phyloP scores from a whole-genome alignment of 2,329 filamentous ascomycete genomes.

The Trichoderma hamatum region DNA sequence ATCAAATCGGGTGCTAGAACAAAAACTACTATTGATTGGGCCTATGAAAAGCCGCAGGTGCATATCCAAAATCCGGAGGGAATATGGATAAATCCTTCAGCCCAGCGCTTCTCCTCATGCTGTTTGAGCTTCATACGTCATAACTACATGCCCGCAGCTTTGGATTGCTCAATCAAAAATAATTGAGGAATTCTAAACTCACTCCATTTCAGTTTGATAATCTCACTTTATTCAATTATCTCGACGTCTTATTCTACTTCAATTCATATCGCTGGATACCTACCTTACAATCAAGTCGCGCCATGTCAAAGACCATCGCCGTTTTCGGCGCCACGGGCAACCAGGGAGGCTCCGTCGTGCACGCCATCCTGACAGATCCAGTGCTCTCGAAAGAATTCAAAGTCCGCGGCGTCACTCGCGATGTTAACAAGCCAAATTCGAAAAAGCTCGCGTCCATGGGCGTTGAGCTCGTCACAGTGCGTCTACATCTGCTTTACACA shows the following conservation, averaged over 20 bases:
- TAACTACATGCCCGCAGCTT: not conserved
- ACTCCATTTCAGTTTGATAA: not conserved
- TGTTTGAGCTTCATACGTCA: conserved; percentile 18
- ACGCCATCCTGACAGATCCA: conserved; percentile 50
- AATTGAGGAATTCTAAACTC: not conserved
- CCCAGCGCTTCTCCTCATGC: not conserved
- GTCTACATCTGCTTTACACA: not conserved
- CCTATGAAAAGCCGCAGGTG: conserved; percentile 13
- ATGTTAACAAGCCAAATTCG: conserved; percentile 45
- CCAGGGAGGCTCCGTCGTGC: conserved; percentile 53
- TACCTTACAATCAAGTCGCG: not conserved
- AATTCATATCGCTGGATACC: not conserved
- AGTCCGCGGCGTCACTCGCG: conserved; percentile 53
- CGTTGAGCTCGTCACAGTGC: conserved; percentile 47
- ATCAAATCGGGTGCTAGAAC: not conserved
- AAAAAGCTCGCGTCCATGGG: conserved; percentile 45
- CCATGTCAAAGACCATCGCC: conserved; percentile 45
- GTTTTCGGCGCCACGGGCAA: conserved; percentile 55
- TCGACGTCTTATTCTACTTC: too few species aligned
- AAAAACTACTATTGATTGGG: not conserved
- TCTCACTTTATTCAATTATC: not conserved
- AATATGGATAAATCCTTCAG: conserved; percentile 4
- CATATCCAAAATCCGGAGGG: not conserved
- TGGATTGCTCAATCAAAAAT: not conserved
- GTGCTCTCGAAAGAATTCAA: conserved; percentile 48